Evolutionary conservation across 768 basidiomycete species (phyloP).

Genomic region (Lentinula detonsa): DNA sequence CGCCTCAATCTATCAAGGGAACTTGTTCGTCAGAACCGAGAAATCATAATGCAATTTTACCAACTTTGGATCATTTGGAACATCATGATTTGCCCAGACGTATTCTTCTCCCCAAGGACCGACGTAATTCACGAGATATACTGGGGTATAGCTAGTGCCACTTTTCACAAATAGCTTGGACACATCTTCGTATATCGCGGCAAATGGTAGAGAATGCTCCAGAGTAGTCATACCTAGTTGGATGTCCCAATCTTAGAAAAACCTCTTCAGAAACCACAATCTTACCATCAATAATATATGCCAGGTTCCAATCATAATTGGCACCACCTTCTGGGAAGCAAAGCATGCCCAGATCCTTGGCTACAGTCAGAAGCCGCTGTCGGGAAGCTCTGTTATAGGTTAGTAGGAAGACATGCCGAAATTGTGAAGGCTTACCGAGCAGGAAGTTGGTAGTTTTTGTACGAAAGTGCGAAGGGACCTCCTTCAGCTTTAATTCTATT

Average conservation of each 20-base stretch:
- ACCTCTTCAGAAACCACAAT: background rate
- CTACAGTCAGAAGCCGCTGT: conserved; percentile 56
- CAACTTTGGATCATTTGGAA: conserved; percentile 70
- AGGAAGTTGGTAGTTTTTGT: conserved; percentile 77
- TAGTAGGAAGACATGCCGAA: background rate
- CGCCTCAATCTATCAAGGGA: conserved; percentile 44
- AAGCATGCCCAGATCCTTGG: conserved; percentile 57
- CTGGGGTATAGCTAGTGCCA: conserved; percentile 69
- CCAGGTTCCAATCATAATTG: conserved; percentile 74
- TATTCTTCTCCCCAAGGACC: conserved; percentile 62
- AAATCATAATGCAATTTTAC: conserved; percentile 7
- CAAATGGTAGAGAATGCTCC: conserved; percentile 64
- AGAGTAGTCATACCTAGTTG: conserved; percentile 68
- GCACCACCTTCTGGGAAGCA: conserved; percentile 76
- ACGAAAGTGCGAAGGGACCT: conserved; percentile 62
- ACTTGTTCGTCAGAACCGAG: background rate
- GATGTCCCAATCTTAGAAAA: background rate
- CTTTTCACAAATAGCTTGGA: conserved; percentile 55
- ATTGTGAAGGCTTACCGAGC: conserved; percentile 36
- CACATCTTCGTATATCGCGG: conserved; percentile 62
- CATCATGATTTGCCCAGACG: conserved; percentile 59
- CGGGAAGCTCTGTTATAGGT: conserved; percentile 42
- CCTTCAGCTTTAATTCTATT: conserved; percentile 67
- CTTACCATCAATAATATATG: conserved; percentile 69
- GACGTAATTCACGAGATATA: conserved; percentile 78